These are phyloP conservation scores for Trichocladium uniseriatum DNA, from an alignment of 495 filamentous ascomycete species.

Conservation along the genomic window DNA sequence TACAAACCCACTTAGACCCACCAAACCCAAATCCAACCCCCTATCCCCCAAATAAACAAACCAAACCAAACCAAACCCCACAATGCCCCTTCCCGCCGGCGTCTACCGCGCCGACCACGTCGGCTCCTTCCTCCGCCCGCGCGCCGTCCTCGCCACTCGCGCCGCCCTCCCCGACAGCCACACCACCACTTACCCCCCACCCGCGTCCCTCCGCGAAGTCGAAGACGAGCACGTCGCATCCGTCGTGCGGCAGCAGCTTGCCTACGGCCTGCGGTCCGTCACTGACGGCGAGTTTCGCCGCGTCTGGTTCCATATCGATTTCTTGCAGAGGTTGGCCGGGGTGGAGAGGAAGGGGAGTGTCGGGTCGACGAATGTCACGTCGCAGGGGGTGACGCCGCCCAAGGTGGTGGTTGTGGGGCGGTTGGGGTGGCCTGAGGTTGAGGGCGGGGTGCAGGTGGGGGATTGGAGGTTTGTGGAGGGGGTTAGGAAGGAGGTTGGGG, in stretches of 20 bases:
- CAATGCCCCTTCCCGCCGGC: slow-evolving; percentile 39
- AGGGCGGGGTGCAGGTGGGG: slow-evolving; percentile 44
- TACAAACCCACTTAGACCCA: too few species aligned
- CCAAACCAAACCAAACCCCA: slow-evolving; percentile 1
- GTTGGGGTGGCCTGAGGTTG: slow-evolving; percentile 35
- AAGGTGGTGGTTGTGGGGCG: slow-evolving; percentile 38
- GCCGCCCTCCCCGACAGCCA: too few species aligned
- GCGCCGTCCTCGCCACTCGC: slow-evolving; percentile 32
- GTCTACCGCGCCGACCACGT: slow-evolving; percentile 44
- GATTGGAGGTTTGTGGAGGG: slow-evolving; percentile 50
- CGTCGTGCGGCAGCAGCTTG: slow-evolving; percentile 50
- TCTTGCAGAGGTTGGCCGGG: slow-evolving; percentile 35
- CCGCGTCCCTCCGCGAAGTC: slow-evolving; percentile 35
- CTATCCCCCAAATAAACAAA: background rate
- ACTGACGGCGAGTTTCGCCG: slow-evolving; percentile 67
- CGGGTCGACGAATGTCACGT: slow-evolving; percentile 34
- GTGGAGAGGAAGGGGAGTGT: slow-evolving; percentile 36
- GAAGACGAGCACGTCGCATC: slow-evolving; percentile 60
- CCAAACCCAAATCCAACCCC: background rate
- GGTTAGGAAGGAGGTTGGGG: slow-evolving; percentile 23
- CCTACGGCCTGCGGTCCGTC: slow-evolving; percentile 52
- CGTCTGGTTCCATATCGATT: slow-evolving; percentile 41
- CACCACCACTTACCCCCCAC: slow-evolving; percentile 37
- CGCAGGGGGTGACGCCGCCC: slow-evolving; percentile 37
- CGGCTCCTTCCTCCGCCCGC: slow-evolving; percentile 38